Evolutionary conservation across 345 rosid species (phyloP), one percentile per base, ranked within the genome.

Genomic region (Dimocarpus longan): DNA sequence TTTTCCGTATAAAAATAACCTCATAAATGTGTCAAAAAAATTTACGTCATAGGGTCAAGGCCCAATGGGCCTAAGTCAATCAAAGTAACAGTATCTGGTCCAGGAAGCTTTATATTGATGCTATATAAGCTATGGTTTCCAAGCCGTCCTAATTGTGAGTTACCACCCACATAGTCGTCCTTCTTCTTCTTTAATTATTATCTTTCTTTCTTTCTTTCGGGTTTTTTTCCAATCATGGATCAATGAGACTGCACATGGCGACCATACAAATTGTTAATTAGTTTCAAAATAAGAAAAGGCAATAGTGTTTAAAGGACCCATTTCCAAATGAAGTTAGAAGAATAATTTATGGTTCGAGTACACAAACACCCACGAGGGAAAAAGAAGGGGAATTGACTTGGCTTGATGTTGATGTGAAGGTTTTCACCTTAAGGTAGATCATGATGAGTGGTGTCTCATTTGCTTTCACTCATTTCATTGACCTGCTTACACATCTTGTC

Each of bases 391-490:
- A 69, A 46, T 70, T 66, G 76, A 66, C 75, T 50, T 66, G 66
- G n/a, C 62, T 16, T 80, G 85, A 87, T 67, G 73, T 80, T 80
- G 86, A 88, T 71, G 82, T 70, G 86, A 76, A 78, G 80, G 56
- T 80, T 87, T 87, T 85, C 71, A 83, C 87, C 73, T 63, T 74
- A 2, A 19, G 82, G 65, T 65, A 72, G 67, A 78, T 66, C 57
- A 48, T 62, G 57, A 32, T 5, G 70, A 39, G 76, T 59, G 63
- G 28, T 42, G 22, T 5, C 13, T 4, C 16, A 6, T 28, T 67
- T 76, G 22, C 10, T 48, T 76, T 54, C 69, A 24, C 71, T 73
- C 69, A 64, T 39, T 71, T 63, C 80, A 52, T 80, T 67, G 83
- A 54, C 82, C 59, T 42, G 19, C 46, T 66, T 71, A 66, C 66